phyloP scores from a whole-genome alignment of 257 asterid species.

The Przewalskia tangutica region DNA sequence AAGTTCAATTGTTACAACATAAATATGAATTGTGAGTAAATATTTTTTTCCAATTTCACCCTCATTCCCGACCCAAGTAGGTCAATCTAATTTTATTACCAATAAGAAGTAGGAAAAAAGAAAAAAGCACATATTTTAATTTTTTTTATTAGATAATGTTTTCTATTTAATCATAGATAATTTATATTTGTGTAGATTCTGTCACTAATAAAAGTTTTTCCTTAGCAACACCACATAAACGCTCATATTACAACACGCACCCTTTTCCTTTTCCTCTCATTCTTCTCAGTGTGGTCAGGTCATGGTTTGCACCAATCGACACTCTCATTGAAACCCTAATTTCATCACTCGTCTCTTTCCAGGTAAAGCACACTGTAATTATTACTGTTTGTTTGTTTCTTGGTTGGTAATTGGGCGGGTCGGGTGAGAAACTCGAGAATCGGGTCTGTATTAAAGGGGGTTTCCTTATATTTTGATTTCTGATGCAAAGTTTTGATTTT shows the following conservation, averaged over 20 bases:
- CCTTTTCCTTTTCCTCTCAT: background rate
- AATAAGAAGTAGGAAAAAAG: background rate
- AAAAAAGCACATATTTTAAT: background rate
- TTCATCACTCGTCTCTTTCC: background rate
- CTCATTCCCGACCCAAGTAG: background rate
- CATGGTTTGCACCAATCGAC: conserved; percentile 8
- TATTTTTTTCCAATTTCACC: too few relatives aligned
- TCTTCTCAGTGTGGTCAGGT: conserved; percentile 4
- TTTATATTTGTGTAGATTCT: background rate
- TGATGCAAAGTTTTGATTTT: background rate
- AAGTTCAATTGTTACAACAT: background rate
- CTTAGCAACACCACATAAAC: background rate
- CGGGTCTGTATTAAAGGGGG: background rate
- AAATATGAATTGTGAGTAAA: background rate
- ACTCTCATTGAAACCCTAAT: conserved; percentile 8
- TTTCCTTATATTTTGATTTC: background rate
- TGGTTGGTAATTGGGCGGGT: background rate
- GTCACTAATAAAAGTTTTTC: background rate
- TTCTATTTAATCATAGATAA: background rate
- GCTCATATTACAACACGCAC: background rate
- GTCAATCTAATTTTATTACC: background rate
- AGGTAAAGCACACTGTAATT: background rate
- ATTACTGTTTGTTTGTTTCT: background rate
- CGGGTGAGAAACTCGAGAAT: background rate
- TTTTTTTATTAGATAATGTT: background rate